Evolutionary conservation across 2,329 filamentous ascomycete genomes (phyloP), one percentile per base, ranked within the genome.

Genomic region (Hypoxylon sp.): DNA sequence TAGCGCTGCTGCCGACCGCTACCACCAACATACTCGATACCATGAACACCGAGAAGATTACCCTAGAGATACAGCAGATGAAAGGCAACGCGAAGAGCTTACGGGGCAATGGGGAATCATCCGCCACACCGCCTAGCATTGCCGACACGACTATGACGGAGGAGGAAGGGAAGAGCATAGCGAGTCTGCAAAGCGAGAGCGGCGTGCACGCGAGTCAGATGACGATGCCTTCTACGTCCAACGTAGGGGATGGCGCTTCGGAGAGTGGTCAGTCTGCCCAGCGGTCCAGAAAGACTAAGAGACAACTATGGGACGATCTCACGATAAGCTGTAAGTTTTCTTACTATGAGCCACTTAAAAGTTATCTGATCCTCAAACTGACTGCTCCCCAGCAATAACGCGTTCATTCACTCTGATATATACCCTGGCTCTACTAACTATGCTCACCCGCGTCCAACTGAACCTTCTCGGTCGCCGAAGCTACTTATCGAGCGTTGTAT

Each of bases 281-380:
- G 58, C 91, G 87, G 74, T 66, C 77, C 21, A 81, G 79, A 66
- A 93, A 89, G 78, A 92, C 88, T 60, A 98, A 98, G 82, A 86
- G 91, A 46, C 93, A 98, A 78, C 81, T 99, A 40, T 99, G 95
- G 95, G 93, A 96, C 74, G 94, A 99, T 72, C 84, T 99, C 75
- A 97, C 96, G 71, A 97, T 98, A 67, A 92, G 89, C 77, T 93
- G 92, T 96, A 78, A 72, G 89, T 80, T 3, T 9, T 51, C 38
- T 21, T n/a, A n/a, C 17, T n/a, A 23, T 35, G 15, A 23, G 21
- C 18, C 8, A 26, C n/a, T 35, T n/a, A 1, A 15, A 31, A 31
- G n/a, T 17, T 13, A n/a, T 35, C 6, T 33, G 13, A 38, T 23
- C 42, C 15, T 45, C 5, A 23, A 42, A 21, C 55, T 61, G 56